phyloP scores from a whole-genome alignment of 495 filamentous ascomycete species.

The Evernia prunastri region DNA sequence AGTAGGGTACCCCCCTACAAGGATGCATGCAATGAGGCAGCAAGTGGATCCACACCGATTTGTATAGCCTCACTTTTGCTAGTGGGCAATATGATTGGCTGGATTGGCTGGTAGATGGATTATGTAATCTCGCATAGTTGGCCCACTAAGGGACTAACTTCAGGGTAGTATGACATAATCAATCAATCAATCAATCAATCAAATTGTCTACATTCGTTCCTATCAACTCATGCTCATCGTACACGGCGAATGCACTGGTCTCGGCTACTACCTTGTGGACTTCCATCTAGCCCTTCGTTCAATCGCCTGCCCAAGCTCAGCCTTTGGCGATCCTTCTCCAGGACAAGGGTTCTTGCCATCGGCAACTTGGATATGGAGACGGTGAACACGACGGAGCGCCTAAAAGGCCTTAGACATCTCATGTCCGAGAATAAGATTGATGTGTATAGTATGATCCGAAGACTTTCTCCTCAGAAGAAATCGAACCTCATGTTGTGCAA shows the following conservation, averaged over 20 bases:
- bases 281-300: neutral
- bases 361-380: constrained; percentile 55
- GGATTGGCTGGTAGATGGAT: too few species aligned
- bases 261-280: neutral
- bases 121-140: too few species aligned
- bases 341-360: neutral
- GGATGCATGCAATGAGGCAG: too few species aligned
- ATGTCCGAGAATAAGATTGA: constrained; percentile 87
- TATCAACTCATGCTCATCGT: neutral
- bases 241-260: neutral
- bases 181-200: too few species aligned
- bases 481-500: constrained; percentile 34
- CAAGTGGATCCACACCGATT: too few species aligned
- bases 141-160: too few species aligned
- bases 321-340: constrained; percentile 2
- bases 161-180: too few species aligned
- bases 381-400: constrained; percentile 72
- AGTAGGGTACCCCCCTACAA: too few species aligned
- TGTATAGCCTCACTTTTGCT: too few species aligned
- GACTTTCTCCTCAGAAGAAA: constrained; percentile 9
- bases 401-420: constrained; percentile 69
- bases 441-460: constrained; percentile 72
- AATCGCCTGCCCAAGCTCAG: neutral
- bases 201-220: neutral
- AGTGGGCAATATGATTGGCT: too few species aligned